Percentiles rank a stretch among this genome's conserved stretches.
Conservation (phyloP, 2,329 filamentous ascomycete genomes). For the Microascus cirrosus region DNA sequence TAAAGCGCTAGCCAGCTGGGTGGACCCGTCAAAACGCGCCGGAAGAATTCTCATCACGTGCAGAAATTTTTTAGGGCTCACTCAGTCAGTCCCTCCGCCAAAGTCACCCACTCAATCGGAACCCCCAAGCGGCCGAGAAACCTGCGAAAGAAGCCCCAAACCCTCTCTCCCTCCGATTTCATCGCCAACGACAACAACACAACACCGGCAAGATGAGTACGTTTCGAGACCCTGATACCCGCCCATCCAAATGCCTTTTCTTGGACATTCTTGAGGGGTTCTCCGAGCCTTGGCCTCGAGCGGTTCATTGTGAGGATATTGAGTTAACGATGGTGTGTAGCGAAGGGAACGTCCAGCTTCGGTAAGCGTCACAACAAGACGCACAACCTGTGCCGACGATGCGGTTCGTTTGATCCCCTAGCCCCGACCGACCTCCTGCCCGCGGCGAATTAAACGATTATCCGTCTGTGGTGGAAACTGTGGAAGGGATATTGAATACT, state of each 20-base stretch:
- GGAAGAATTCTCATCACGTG: slow-evolving; percentile 1
- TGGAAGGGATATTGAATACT: neutral
- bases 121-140: neutral
- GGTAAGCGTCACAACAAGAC: slow-evolving; percentile 85
- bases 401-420: slow-evolving; percentile 56
- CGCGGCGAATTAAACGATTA: neutral
- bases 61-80: slow-evolving; percentile 5
- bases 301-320: neutral
- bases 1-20: no score
- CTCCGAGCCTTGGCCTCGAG: neutral
- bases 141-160: neutral
- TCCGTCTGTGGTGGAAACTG: neutral
- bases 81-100: neutral
- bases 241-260: neutral
- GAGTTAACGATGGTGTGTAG: slow-evolving; percentile 19
- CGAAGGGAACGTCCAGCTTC: slow-evolving; percentile 48
- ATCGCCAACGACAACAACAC: slow-evolving; percentile 8
- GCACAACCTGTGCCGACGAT: slow-evolving; percentile 96
- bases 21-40: no score
- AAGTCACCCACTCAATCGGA: slow-evolving; percentile 1
- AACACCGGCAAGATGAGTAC: slow-evolving; percentile 48
- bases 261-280: slow-evolving; percentile 1
- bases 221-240: slow-evolving; percentile 15
- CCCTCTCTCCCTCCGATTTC: slow-evolving; percentile 1
- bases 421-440: neutral